Conservation (phyloP, 371 early-diverging fungal genomes). For the Lichtheimia corymbifera region DNA sequence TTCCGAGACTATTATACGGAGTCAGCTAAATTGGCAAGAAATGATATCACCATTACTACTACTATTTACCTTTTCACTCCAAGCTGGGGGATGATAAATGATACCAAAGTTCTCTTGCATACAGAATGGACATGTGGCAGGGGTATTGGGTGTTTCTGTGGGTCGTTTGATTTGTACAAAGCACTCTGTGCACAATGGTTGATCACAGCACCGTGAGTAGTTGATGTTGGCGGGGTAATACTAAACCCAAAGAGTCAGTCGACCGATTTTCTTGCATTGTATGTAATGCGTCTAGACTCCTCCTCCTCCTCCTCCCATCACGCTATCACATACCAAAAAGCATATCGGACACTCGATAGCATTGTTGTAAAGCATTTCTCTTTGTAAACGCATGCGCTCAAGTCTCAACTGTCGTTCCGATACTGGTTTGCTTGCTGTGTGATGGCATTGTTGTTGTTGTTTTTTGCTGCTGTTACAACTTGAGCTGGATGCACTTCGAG, state of each 20-base stretch:
- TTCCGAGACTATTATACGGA: no score
- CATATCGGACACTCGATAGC: constrained; percentile 93
- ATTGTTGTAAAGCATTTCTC: constrained; percentile 56
- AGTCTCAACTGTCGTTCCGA: constrained; percentile 6
- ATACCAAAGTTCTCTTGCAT: constrained; percentile 85
- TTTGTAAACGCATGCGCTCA: constrained; percentile 23
- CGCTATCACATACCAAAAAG: constrained; percentile 26
- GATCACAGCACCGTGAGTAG: constrained; percentile 89
- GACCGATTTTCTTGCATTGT: neutral
- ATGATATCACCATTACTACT: no score
- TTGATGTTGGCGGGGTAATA: constrained; percentile 94
- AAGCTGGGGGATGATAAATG: constrained; percentile 60
- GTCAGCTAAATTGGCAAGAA: no score
- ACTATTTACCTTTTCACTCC: constrained; percentile 5
- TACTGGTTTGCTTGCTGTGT: neutral
- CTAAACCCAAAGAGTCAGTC: constrained; percentile 30
- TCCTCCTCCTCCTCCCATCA: neutral
- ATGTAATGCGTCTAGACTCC: neutral
- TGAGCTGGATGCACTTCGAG: constrained; percentile 35
- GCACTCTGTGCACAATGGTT: constrained; percentile 95
- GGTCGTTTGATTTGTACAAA: constrained; percentile 92
- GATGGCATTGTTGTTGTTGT: neutral
- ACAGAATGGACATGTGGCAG: constrained; percentile 88
- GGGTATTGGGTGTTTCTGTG: constrained; percentile 41
- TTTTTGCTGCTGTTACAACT: neutral